phyloP scores from a whole-genome alignment of 257 asterid species.

The Linaria vulgaris region DNA sequence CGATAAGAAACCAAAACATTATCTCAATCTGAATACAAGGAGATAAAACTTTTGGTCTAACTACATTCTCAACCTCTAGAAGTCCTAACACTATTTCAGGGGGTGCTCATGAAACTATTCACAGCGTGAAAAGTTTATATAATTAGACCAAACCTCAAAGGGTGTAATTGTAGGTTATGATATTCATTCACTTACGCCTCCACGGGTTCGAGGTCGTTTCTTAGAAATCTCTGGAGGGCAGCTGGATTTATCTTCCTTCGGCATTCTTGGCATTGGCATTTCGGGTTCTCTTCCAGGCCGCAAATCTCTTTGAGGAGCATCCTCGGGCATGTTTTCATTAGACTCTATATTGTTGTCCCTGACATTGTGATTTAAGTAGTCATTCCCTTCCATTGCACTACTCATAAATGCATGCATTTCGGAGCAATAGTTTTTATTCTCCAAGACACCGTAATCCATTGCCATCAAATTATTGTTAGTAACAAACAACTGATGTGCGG shows the following conservation, averaged over 20 bases:
- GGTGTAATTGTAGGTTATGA: no score
- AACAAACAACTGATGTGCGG: conserved; percentile 19
- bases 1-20: conserved; percentile 17
- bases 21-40: no score
- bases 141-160: no score
- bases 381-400: conserved; percentile 30
- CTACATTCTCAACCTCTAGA: no score
- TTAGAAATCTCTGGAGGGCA: conserved; percentile 32
- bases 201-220: conserved; percentile 44
- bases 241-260: conserved; percentile 23
- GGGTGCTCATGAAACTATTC: no score
- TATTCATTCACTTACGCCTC: conserved; percentile 29
- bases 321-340: conserved; percentile 27
- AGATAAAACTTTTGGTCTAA: no score
- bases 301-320: conserved; percentile 16
- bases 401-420: conserved; percentile 5
- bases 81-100: no score
- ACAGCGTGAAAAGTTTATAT: no score
- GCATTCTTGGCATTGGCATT: conserved; percentile 19
- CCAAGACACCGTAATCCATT: conserved; percentile 28
- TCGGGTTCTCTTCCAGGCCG: not conserved
- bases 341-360: conserved; percentile 38
- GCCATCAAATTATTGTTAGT: conserved; percentile 27
- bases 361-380: conserved; percentile 39
- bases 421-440: conserved; percentile 20